phyloP scores from a whole-genome alignment of 2,329 filamentous ascomycete species.

The Cercospora berteroae region DNA sequence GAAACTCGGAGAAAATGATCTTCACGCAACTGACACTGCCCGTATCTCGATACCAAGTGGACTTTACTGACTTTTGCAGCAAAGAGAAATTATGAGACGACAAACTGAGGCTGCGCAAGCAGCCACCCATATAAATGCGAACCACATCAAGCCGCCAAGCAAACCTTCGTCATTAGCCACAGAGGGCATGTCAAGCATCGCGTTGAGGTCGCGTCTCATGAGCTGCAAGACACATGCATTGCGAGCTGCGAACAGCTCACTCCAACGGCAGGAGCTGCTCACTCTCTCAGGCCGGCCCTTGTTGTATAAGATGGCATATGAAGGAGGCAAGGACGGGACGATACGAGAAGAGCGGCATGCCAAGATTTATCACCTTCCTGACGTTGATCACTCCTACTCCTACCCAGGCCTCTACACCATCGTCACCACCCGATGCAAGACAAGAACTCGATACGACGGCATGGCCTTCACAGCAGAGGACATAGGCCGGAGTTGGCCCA shows the following conservation, averaged over 20 bases:
- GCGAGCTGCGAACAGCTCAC: background rate
- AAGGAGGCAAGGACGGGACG: background rate
- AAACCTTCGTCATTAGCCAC: background rate
- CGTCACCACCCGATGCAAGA: background rate
- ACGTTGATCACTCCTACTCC: background rate
- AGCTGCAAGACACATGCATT: background rate
- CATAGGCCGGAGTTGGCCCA: fast-evolving
- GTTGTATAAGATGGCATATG: background rate
- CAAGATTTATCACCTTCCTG: background rate
- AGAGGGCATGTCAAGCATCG: background rate
- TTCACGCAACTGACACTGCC: background rate
- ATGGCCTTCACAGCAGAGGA: background rate
- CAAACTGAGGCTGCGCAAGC: no score
- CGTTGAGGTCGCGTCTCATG: no score
- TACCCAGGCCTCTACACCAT: background rate
- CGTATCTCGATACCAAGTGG: background rate
- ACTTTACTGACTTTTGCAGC: background rate
- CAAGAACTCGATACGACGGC: background rate
- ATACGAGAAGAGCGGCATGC: background rate
- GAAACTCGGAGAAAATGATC: background rate
- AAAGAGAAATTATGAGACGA: no score
- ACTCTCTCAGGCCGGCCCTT: background rate
- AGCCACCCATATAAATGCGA: background rate
- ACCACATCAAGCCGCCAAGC: background rate
- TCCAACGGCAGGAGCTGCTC: background rate